Base-by-base conservation (phyloP, 306 rosid species). In the Cicer judaicum region DNA sequence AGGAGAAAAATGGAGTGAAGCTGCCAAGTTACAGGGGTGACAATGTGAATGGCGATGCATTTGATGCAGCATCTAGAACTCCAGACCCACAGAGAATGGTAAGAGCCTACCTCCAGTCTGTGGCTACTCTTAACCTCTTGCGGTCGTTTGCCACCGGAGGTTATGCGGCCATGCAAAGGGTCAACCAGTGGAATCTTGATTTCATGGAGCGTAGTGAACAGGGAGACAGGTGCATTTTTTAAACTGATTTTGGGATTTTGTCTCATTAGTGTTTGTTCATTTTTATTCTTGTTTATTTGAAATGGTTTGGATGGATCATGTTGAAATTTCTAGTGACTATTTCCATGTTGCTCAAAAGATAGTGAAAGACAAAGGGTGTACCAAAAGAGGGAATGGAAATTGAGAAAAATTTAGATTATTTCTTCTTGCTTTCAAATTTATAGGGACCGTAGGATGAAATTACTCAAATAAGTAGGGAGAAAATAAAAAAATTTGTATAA, bases 21-120 rank as follows among this genome's bases (percentile, higher is more conserved):
- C 79, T 85, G 70, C 89, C 89, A 6, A 85, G 89, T 63, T 85
- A 85, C 74, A 76, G 84, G 71, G 89, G 89, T 62, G 86, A 82
- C 68, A 82, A 82, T 69, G 84, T 85, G 72, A 85, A 85, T 44
- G 86, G 86, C 0, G 89, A 85, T 15, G 74, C 80, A 9, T 85
- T 85, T 80, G 78, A 79, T 55, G 19, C 74, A 8, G 86, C 50
- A 38, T 82, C 89, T 18, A 79, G 86, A 76, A 1, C 57, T 49
- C 86, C 89, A 0, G 86, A 85, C 77, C 89, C 86, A 10, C 82
- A 85, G 71, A 82, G 86, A 67, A 79, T 85, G 89, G 42, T 82
- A 38, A 82, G 89, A 70, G 89, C 89, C 15, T 85, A 85, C 68
- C 50, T 62, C 71, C 89, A 85, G 68, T 85, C 89, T 29, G 86